A percentile compares a stretch with the other conserved stretches of the same genome.
phyloP scores from a whole-genome alignment of 169 alveolate genomes.

The Plasmodium adleri region DNA sequence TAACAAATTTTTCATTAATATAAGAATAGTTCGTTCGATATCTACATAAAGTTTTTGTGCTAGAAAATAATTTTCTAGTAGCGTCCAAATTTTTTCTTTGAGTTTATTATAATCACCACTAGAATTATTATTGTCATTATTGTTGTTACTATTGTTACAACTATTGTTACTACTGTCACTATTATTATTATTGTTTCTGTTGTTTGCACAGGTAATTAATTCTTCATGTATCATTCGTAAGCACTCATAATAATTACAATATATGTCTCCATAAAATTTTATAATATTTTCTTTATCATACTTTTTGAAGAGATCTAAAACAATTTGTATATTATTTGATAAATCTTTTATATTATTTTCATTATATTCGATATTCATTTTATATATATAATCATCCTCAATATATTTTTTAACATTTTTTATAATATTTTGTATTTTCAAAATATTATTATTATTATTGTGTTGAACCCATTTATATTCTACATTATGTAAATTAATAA shows the following conservation, averaged over 20 bases:
- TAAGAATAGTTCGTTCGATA: constrained; percentile 34
- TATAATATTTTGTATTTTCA: constrained; percentile 41
- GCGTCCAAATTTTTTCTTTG: constrained; percentile 60
- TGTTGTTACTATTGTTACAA: neutral
- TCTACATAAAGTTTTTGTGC: constrained; percentile 45
- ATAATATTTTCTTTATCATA: constrained; percentile 14
- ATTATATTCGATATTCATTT: neutral
- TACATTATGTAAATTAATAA: constrained; percentile 14
- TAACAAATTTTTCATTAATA: constrained; percentile 47
- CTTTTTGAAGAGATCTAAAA: constrained; percentile 21
- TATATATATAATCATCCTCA: constrained; percentile 15
- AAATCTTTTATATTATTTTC: constrained; percentile 20
- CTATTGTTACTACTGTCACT: no score
- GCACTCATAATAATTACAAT: constrained; percentile 41
- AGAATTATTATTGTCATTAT: neutral
- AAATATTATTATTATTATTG: constrained; percentile 7
- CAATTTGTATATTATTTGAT: constrained; percentile 1
- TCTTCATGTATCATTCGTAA: constrained; percentile 47
- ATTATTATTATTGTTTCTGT: no score
- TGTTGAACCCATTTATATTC: constrained; percentile 1
- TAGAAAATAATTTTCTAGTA: constrained; percentile 37
- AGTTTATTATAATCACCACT: neutral
- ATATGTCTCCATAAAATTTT: constrained; percentile 29
- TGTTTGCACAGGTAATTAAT: constrained; percentile 34
- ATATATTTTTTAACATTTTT: constrained; percentile 17